Conservation (phyloP, 1,139 yeast species). For the Taiozyma sp. region DNA sequence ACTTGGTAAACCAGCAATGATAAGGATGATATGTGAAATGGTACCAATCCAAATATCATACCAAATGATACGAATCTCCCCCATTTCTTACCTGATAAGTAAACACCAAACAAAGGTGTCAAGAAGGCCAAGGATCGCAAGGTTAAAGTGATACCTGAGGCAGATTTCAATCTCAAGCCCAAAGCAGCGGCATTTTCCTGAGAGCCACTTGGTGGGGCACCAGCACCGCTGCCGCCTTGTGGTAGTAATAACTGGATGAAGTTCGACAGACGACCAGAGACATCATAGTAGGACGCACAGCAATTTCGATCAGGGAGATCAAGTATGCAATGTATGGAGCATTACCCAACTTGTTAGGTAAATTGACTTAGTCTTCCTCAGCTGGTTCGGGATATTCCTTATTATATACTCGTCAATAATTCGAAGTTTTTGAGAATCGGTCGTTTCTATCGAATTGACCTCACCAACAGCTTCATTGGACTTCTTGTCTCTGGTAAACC, state of each 20-base stretch:
- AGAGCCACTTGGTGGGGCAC: constrained; percentile 39
- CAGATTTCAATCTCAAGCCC: constrained; percentile 54
- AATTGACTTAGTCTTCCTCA: constrained; percentile 16
- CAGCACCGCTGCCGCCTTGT: constrained; percentile 40
- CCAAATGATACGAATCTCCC: constrained; percentile 68
- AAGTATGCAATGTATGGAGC: constrained; percentile 55
- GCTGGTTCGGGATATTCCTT: constrained; percentile 21
- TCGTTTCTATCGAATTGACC: not conserved
- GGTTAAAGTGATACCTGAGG: constrained; percentile 73
- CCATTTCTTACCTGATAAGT: constrained; percentile 66
- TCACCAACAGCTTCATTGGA: not conserved
- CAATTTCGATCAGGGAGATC: constrained; percentile 72
- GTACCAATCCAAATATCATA: constrained; percentile 56
- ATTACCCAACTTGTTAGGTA: constrained; percentile 24
- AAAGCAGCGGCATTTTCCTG: constrained; percentile 52
- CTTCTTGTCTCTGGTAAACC: not conserved
- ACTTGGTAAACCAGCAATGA: constrained; percentile 66
- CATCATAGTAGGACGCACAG: constrained; percentile 81
- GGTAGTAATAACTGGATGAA: constrained; percentile 66
- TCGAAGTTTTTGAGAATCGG: not conserved
- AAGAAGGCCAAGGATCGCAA: constrained; percentile 82
- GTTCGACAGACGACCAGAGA: constrained; percentile 71
- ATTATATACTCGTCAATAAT: constrained; percentile 13
- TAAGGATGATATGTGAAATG: constrained; percentile 56
- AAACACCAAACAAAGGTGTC: constrained; percentile 76